Base-by-base conservation (phyloP, 495 filamentous ascomycete genomes). In the Trichodelitschia bisporula region DNA sequence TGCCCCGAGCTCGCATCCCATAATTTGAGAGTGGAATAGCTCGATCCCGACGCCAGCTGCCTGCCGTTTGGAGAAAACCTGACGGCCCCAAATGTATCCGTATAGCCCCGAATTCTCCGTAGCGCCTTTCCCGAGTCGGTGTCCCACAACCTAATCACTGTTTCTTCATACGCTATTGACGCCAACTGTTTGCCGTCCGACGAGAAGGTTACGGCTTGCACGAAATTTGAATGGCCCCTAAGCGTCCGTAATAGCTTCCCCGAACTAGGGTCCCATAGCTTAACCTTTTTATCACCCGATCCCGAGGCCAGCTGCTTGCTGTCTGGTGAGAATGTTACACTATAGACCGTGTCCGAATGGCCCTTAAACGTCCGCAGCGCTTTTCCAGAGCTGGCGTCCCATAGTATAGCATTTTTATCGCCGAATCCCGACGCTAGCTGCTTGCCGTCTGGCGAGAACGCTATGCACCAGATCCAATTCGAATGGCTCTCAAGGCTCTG, bases 291-390 rank as follows among this genome's bases (percentile, higher is more conserved):
- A 24, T 45, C 42, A 6, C 15, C 4, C 12, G 42, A 40, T 14
- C 21, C 42, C 12, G 27, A 29, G 6, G 32, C 32, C 15, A 35
- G 32, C 32, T 15, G 32, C 5, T n/a, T 19, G 10, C 24, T 29
- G 32, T 35, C 32, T 15, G 23, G 41, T 2, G 31, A 43, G 24
- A 39, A 29, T 29, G 32, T 31, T 18, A 40, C 29, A 16, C 34
- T 19, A 14, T 9, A 4, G 25, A 35, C 33, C 13, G 1, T 19
- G 38, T 29, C 24, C 4, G 17, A 35, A 34, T 46, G 40, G 19
- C 41, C 37, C 18, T 51, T 41, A 5, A 53, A 40, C 4, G 41
- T 38, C 31, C 35, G 36, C 2, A 33, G 30, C n/a, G n/a, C n/a
- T n/a, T n/a, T n/a, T n/a, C n/a, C n/a, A n/a, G n/a, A n/a, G n/a